These are phyloP conservation scores for Ophiostoma himal-ulmi DNA, from an alignment of 2,329 filamentous ascomycete genomes.

Conservation along the genomic window DNA sequence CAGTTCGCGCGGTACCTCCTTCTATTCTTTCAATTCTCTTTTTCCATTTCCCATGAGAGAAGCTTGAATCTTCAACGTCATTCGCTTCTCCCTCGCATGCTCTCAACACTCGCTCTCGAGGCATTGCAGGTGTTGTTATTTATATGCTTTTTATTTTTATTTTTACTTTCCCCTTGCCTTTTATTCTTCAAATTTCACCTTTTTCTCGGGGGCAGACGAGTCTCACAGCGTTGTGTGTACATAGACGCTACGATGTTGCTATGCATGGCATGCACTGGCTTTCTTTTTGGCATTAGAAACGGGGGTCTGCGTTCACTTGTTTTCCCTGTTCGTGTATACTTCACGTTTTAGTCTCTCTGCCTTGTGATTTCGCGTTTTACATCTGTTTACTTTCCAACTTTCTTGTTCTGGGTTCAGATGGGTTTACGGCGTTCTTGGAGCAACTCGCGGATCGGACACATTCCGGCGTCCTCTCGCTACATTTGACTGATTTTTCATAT, in stretches of 20 bases:
- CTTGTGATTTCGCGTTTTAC: constrained; percentile 4
- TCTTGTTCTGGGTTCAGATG: constrained; percentile 31
- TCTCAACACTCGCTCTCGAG: constrained; percentile 24
- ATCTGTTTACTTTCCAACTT: background rate
- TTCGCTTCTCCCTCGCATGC: constrained; percentile 27
- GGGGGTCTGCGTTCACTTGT: background rate
- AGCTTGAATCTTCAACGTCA: constrained; percentile 4
- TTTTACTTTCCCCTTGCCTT: constrained; percentile 14
- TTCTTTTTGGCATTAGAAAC: constrained; percentile 14
- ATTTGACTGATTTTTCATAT: constrained; percentile 39
- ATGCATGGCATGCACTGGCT: constrained; percentile 41
- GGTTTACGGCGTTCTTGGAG: constrained; percentile 44
- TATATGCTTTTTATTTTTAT: background rate
- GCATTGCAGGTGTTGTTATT: constrained; percentile 25
- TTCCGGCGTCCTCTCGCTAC: constrained; percentile 37
- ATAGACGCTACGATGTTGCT: constrained; percentile 46
- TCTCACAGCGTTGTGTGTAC: constrained; percentile 32
- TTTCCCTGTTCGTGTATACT: background rate
- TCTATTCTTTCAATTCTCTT: background rate
- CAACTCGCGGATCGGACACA: constrained; percentile 36
- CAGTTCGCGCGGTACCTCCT: background rate
- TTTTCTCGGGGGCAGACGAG: constrained; percentile 25
- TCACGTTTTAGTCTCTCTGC: background rate
- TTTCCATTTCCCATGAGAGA: background rate
- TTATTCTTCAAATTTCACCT: constrained; percentile 26